Evolutionary conservation across 177 flowering plant genomes (phyloP), one percentile per base, ranked within the genome.

Genomic region (Telopea speciosissima): DNA sequence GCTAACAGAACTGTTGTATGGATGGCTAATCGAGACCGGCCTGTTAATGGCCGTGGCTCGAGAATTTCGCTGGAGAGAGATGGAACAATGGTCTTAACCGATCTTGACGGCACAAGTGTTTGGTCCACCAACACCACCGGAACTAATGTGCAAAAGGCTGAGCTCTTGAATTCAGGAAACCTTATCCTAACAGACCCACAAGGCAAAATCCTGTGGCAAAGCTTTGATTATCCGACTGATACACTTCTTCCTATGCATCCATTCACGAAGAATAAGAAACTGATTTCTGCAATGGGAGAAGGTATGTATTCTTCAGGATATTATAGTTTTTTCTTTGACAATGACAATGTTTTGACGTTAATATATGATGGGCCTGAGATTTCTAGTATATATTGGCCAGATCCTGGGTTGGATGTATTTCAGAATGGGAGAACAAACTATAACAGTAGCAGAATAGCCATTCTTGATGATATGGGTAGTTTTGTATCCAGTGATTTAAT

Each of bases 211-310:
- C 67, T 81, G 1, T 89, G 90, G 88, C 85, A 89, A 65, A 85
- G 90, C 78, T 89, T 89, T 73, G 86, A 85, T 73, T 83, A 11
- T 63, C 89, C 91, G 0, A 87, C 88, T 8, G 84, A 87, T 68
- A 88, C 90, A 9, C 84, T 88, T 54, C 82, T 88, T 22, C 88
- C 92, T 17, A 14, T 16, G 6, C 90, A 87, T 73, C 36, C 33
- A 13, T 62, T 88, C 22, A 85, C 82, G 3, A 85, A 77, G 73
- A 74, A 65, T 69, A 75, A 44, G 25, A 81, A 54, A 25, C 74
- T 87, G 31, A 36, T 75, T 11, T 86, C 92, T 19, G 33, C 71
- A 0, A 10, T 26, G 24, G 73, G 80, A 16, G 62, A 71, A 19
- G 82, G 81, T 1, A 70, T 58, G 9, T 75, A 59, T 49, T 68